Conservation (phyloP, 192 early-diverging fungal genomes). For the Coemansia sp. region DNA sequence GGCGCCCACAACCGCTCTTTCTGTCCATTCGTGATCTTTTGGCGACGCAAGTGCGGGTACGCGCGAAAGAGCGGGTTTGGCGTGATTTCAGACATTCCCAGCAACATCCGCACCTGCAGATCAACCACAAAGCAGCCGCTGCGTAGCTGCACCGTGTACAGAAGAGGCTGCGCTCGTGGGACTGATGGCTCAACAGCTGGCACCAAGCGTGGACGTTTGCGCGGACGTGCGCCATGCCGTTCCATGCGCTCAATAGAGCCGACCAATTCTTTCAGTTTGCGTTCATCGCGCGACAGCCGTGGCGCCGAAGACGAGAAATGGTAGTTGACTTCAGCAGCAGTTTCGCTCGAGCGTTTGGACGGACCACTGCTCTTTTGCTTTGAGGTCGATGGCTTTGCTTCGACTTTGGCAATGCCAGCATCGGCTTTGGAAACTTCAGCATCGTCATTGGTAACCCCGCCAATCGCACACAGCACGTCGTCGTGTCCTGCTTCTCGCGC, state of each 20-base stretch:
- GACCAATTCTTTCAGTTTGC: slow-evolving; percentile 66
- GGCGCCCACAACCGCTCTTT: slow-evolving; percentile 74
- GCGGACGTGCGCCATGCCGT: background rate
- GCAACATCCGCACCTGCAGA: slow-evolving; percentile 62
- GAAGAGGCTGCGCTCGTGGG: slow-evolving; percentile 55
- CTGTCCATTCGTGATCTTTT: slow-evolving; percentile 54
- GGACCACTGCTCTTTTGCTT: background rate
- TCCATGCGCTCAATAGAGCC: slow-evolving; percentile 64
- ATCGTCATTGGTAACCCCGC: background rate
- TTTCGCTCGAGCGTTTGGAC: slow-evolving; percentile 29
- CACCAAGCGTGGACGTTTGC: background rate
- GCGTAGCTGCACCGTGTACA: slow-evolving; percentile 70
- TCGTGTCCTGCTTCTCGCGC: slow-evolving; percentile 53
- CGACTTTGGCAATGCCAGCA: background rate
- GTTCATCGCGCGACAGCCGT: slow-evolving; percentile 65
- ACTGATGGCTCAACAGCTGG: slow-evolving; percentile 6
- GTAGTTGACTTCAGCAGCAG: slow-evolving; percentile 47
- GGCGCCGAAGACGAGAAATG: slow-evolving; percentile 45
- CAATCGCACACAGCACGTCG: slow-evolving; percentile 33
- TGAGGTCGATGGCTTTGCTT: background rate
- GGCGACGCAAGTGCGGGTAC: slow-evolving; percentile 64
- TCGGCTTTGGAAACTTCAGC: background rate
- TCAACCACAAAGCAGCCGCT: slow-evolving; percentile 67
- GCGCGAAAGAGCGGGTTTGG: slow-evolving; percentile 55
- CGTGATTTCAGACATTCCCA: slow-evolving; percentile 54